Base-by-base conservation (phyloP, 306 rosid genomes). In the Boehmeria nivea region DNA sequence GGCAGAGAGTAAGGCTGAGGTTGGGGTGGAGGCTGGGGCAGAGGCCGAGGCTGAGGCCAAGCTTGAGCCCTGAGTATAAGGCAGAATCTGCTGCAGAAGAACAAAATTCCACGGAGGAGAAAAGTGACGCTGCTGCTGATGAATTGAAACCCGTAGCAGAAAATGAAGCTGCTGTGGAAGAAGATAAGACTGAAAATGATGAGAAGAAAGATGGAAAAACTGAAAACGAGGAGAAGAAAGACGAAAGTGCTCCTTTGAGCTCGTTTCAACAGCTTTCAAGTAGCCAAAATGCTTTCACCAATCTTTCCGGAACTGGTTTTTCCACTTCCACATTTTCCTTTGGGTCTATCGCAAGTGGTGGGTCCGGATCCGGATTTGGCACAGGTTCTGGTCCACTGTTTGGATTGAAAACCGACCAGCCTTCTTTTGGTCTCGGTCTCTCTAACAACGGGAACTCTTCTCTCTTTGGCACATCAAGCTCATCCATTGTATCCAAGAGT, bases 261-360 rank as follows among this genome's bases (percentile, higher is more conserved):
- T 91, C 94, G 60, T 91, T 91, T 60, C 95, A 80, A 67, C 91
- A 76, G 70, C 94, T 84, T 49, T 91, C 98, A 0, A 84, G 88
- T 68, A 82, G 77, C 70, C 91, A 87, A 77, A 91, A 91, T 75
- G 98, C 98, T 60, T 91, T 91, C 69, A 91, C 95, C 13, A 94
- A 94, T 74, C 85, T 91, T 73, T 82, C 91, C 44, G 98, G 95
- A 52, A 78, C 94, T 26, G 95, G 98, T 14, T 84, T 82, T 71
- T 82, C 98, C n/a, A 22, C 85, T 8, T 66, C 94, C 42, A 51
- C 78, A 2, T 86, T 87, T 73, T 90, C 98, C 54, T 90, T 90
- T 40, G 98, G 94, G 34, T 44, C 88, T 56, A 8, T 67, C 20
- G 72, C 85, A 36, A 90, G 40, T 27, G 86, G 75, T 6, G 86